phyloP scores from a whole-genome alignment of 805 yeast genomes.

The Yarrowia keelungensis region DNA sequence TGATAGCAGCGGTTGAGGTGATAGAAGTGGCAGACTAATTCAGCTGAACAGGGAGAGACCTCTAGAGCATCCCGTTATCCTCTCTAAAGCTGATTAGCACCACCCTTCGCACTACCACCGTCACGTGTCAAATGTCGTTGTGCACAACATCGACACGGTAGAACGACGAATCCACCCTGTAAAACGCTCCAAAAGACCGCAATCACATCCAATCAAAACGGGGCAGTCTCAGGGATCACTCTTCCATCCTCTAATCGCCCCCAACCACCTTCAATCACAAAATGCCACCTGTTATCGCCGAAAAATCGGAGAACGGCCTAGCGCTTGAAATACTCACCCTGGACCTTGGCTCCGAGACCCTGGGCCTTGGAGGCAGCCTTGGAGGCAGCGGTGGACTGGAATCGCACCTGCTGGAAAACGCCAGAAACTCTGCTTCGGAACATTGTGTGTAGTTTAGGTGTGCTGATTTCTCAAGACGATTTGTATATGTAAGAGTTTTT shows the following conservation, averaged over 20 bases:
- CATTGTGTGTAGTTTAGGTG: conserved; percentile 33
- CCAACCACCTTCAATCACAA: neutral
- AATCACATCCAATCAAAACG: conserved; percentile 16
- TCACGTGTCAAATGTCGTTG: conserved; percentile 4
- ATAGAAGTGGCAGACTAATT: too few relatives aligned
- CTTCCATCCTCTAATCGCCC: neutral
- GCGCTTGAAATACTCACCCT: conserved; percentile 33
- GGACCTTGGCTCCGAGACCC: conserved; percentile 39
- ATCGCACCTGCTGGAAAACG: conserved; percentile 39
- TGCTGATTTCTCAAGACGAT: conserved; percentile 35
- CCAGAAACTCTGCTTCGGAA: conserved; percentile 39
- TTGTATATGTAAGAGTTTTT: conserved; percentile 33
- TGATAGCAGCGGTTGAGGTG: too few relatives aligned
- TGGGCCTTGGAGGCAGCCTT: conserved; percentile 37
- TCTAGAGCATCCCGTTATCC: too few relatives aligned
- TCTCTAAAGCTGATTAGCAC: too few relatives aligned
- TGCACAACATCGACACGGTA: neutral
- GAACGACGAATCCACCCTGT: neutral
- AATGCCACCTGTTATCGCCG: conserved; percentile 24
- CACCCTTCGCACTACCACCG: too few relatives aligned
- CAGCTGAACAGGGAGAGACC: too few relatives aligned
- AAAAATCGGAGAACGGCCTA: conserved; percentile 1
- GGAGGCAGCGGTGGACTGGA: conserved; percentile 39
- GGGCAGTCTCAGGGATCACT: neutral
- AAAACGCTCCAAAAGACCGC: neutral